phyloP scores from a whole-genome alignment of 257 asterid species.

The Coffea canephora region DNA sequence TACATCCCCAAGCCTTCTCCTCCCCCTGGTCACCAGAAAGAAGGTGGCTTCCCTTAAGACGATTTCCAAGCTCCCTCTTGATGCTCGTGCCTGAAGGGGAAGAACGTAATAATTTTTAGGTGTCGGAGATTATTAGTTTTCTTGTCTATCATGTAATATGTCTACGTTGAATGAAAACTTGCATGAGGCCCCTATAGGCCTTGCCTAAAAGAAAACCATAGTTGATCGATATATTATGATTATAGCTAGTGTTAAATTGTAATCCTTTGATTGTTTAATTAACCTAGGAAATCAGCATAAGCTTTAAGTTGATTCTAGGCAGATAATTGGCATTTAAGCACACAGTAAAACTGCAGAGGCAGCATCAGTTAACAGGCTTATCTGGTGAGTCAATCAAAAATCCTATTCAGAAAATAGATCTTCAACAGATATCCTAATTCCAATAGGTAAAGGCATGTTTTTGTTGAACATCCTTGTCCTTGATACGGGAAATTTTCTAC shows the following conservation, averaged over 20 bases:
- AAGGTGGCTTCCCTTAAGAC: slow-evolving; percentile 10
- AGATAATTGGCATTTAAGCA: no score
- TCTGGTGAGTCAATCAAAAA: no score
- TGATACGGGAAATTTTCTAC: no score
- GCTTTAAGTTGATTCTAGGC: no score
- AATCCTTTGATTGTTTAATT: no score
- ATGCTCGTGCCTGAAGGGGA: not conserved
- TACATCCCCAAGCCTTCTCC: slow-evolving; percentile 77
- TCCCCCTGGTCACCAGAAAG: slow-evolving; percentile 36
- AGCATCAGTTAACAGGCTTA: no score
- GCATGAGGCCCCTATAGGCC: not conserved
- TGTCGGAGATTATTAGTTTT: not conserved
- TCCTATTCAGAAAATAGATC: no score
- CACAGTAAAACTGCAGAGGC: no score
- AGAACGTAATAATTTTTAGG: slow-evolving; percentile 5
- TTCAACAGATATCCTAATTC: no score
- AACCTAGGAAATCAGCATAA: no score
- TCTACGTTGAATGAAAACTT: not conserved
- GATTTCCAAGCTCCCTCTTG: not conserved
- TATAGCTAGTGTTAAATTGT: not conserved
- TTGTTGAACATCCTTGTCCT: no score
- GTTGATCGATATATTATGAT: not conserved
- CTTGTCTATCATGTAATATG: slow-evolving; percentile 3
- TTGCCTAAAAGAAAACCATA: not conserved
- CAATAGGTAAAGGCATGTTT: no score